These are phyloP conservation scores for Salicornia ramosissima DNA, from an alignment of 148 eudicot species.

Conservation along the genomic window DNA sequence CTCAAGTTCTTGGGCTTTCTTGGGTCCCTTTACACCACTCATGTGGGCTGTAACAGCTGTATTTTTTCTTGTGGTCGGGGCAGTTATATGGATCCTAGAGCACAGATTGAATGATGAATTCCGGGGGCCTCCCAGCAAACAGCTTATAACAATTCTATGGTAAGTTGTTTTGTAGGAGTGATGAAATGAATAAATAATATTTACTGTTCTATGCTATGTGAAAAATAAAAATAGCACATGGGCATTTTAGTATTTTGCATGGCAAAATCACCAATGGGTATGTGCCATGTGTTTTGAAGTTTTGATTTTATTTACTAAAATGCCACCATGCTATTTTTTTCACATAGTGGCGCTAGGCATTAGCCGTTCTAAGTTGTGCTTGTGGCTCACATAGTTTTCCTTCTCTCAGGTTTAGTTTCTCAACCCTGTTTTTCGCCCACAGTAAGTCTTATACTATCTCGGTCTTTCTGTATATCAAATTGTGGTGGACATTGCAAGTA, in stretches of 20 bases:
- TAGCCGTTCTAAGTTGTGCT: too few relatives aligned
- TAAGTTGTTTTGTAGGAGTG: slow-evolving; percentile 21
- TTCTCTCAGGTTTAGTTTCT: slow-evolving; percentile 79
- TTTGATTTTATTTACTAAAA: too few relatives aligned
- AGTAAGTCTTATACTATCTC: slow-evolving; percentile 40
- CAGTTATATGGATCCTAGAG: slow-evolving; percentile 58
- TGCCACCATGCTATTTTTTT: too few relatives aligned
- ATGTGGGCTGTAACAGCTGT: slow-evolving; percentile 54
- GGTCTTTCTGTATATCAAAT: neutral
- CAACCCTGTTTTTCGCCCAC: slow-evolving; percentile 72
- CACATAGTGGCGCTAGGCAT: too few relatives aligned
- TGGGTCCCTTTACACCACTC: slow-evolving; percentile 42
- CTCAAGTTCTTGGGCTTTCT: slow-evolving; percentile 54
- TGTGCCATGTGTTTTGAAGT: too few relatives aligned
- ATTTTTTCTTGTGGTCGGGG: slow-evolving; percentile 46
- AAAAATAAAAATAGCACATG: too few relatives aligned
- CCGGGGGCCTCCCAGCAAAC: slow-evolving; percentile 63
- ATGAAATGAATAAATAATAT: too few relatives aligned
- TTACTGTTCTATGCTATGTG: too few relatives aligned
- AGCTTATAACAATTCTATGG: slow-evolving; percentile 39
- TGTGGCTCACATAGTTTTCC: neutral
- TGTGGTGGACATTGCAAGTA: neutral
- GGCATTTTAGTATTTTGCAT: too few relatives aligned
- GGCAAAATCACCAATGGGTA: too few relatives aligned
- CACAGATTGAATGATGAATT: slow-evolving; percentile 64